Evolutionary conservation across 1,284 basidiomycete genomes (phyloP).

Genomic region (Tilletia caries): DNA sequence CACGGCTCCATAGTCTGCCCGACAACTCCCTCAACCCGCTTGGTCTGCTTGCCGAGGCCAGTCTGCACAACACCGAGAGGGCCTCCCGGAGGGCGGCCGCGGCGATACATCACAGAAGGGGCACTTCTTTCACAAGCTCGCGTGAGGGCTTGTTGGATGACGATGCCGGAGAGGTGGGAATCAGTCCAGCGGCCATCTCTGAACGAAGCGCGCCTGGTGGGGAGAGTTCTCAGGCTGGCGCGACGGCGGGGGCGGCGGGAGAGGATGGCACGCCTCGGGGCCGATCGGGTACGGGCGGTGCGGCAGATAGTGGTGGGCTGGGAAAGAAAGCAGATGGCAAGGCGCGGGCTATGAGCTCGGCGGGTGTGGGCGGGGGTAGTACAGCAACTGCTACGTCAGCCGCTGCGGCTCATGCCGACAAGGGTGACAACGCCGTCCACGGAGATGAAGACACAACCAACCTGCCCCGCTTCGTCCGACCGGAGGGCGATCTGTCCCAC

Average conservation of each 20-base stretch:
- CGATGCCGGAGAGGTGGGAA: not conserved
- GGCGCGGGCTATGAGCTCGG: not conserved
- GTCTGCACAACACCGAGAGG: slow-evolving; percentile 38
- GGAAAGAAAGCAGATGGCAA: not conserved
- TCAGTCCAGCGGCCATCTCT: not conserved
- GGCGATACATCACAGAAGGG: not conserved
- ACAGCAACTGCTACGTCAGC: not conserved
- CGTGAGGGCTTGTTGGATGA: not conserved
- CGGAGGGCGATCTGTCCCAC: not conserved
- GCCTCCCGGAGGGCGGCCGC: slow-evolving; percentile 17
- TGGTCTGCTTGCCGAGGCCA: slow-evolving; percentile 52
- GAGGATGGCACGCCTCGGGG: not conserved
- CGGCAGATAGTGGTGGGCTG: not conserved
- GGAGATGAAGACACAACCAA: not conserved
- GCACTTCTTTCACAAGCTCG: not conserved
- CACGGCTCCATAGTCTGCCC: slow-evolving; percentile 62
- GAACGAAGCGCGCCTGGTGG: not conserved
- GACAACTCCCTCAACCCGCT: slow-evolving; percentile 52
- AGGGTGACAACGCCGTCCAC: not conserved
- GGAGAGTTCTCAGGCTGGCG: not conserved
- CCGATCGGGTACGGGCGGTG: not conserved
- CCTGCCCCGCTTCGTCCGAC: not conserved
- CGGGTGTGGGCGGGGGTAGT: not conserved
- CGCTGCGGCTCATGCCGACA: not conserved
- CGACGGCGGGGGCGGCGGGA: not conserved